A percentile compares a stretch with the other conserved stretches of the same genome.
Conservation (phyloP, 306 rosid genomes). For the Oemleria cerasiformis region DNA sequence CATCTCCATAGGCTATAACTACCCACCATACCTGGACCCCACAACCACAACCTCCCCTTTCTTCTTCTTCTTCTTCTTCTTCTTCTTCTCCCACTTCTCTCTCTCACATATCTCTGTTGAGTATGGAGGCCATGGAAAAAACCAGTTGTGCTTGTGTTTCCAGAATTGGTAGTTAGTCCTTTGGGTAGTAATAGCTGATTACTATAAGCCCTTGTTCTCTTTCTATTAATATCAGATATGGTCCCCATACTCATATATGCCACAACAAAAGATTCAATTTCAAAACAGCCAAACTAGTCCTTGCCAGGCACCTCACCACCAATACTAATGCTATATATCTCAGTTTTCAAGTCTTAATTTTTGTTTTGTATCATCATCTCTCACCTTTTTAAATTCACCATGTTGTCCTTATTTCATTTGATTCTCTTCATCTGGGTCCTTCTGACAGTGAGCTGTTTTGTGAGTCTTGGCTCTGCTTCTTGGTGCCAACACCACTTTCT, state of each 20-base stretch:
- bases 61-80: not conserved
- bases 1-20: slow-evolving; percentile 7
- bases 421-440: slow-evolving; percentile 47
- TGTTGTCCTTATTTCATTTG: slow-evolving; percentile 44
- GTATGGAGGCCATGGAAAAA: slow-evolving; percentile 19
- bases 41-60: not conserved
- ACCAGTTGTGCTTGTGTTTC: not conserved
- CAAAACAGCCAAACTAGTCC: slow-evolving; percentile 23
- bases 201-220: slow-evolving; percentile 9
- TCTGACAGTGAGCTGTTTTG: slow-evolving; percentile 31
- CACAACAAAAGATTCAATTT: slow-evolving; percentile 24
- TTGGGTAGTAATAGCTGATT: slow-evolving; percentile 3
- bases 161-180: slow-evolving; percentile 16
- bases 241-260: slow-evolving; percentile 26
- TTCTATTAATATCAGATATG: slow-evolving; percentile 15
- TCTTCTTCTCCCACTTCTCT: not conserved
- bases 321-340: not conserved
- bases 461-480: slow-evolving; percentile 37
- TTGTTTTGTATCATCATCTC: slow-evolving; percentile 14
- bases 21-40: slow-evolving; percentile 32
- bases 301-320: slow-evolving; percentile 10
- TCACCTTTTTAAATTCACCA: slow-evolving; percentile 7
- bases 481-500: slow-evolving; percentile 54
- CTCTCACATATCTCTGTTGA: slow-evolving; percentile 10
- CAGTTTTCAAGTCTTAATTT: slow-evolving; percentile 17